These are phyloP conservation scores for Hygrophorus russula DNA, from an alignment of 768 basidiomycete species.

Conservation along the genomic window DNA sequence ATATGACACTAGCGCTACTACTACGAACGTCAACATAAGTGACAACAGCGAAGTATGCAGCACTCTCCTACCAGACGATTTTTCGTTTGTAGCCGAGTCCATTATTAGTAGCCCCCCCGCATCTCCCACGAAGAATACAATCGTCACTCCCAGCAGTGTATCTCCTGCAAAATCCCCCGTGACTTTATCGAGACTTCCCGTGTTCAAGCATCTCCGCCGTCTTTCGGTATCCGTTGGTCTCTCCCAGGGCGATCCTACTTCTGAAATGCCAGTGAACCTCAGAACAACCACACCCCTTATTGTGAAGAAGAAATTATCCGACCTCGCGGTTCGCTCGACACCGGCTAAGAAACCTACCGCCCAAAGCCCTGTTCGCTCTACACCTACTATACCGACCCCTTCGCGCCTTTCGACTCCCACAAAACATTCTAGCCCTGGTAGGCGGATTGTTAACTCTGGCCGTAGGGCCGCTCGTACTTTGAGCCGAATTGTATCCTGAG, in stretches of 20 bases:
- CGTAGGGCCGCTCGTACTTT: conserved; percentile 1
- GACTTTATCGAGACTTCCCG: conserved; percentile 5
- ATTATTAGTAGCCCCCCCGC: conserved; percentile 2
- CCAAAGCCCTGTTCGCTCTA: not conserved
- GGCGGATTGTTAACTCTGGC: not conserved
- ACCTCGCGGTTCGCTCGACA: conserved; percentile 1
- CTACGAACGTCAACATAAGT: not conserved
- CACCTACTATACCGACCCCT: not conserved
- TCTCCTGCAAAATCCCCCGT: not conserved
- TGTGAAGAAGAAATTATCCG: not conserved
- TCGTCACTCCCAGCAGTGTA: not conserved
- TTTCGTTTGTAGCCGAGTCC: conserved; percentile 3
- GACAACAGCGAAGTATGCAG: not conserved
- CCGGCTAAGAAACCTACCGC: conserved; percentile 1
- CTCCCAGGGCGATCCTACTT: not conserved
- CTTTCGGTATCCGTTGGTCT: not conserved
- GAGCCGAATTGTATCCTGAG: conserved; percentile 2
- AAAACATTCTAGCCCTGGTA: not conserved
- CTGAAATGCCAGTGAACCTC: not conserved
- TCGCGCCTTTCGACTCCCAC: not conserved
- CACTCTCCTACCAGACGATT: not conserved
- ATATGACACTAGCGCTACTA: not conserved
- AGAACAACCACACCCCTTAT: conserved; percentile 3
- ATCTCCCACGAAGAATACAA: not conserved
- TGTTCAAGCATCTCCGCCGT: conserved; percentile 5